These are phyloP conservation scores for Sparassis latifolia DNA, from an alignment of 1,284 basidiomycete genomes.

Conservation along the genomic window DNA sequence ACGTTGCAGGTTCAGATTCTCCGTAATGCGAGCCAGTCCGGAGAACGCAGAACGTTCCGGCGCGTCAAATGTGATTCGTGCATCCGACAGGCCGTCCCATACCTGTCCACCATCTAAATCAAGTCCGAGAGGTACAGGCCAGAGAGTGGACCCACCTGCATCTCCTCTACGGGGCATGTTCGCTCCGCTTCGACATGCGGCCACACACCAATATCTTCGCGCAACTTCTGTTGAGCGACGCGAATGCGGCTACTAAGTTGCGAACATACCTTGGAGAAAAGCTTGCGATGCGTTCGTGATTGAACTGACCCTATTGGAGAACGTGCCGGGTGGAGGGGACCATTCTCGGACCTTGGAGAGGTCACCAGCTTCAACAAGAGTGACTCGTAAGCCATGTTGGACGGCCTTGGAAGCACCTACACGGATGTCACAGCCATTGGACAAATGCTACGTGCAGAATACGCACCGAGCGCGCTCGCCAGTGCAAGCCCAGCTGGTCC, in stretches of 20 bases:
- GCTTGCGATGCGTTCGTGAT: conserved; percentile 78
- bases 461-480: conserved; percentile 78
- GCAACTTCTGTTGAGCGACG: not conserved
- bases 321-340: conserved; percentile 50
- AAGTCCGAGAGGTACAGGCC: not conserved
- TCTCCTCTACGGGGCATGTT: conserved; percentile 72
- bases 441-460: not conserved
- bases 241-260: not conserved
- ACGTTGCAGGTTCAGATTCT: conserved; percentile 88
- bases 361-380: conserved; percentile 78
- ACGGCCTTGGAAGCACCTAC: conserved; percentile 50
- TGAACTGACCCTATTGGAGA: conserved; percentile 87
- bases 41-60: conserved; percentile 35
- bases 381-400: conserved; percentile 48
- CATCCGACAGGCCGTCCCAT: conserved; percentile 84
- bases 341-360: conserved; percentile 66
- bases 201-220: conserved; percentile 80
- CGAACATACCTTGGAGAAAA: conserved; percentile 62
- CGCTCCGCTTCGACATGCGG: conserved; percentile 64
- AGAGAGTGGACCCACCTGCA: conserved; percentile 54
- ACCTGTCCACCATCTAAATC: conserved; percentile 41
- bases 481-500: conserved; percentile 90
- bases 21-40: conserved; percentile 75
- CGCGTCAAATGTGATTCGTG: conserved; percentile 69
- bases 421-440: not conserved